These are phyloP conservation scores for Cryomyces minteri DNA, from an alignment of 495 filamentous ascomycete species.

Conservation along the genomic window DNA sequence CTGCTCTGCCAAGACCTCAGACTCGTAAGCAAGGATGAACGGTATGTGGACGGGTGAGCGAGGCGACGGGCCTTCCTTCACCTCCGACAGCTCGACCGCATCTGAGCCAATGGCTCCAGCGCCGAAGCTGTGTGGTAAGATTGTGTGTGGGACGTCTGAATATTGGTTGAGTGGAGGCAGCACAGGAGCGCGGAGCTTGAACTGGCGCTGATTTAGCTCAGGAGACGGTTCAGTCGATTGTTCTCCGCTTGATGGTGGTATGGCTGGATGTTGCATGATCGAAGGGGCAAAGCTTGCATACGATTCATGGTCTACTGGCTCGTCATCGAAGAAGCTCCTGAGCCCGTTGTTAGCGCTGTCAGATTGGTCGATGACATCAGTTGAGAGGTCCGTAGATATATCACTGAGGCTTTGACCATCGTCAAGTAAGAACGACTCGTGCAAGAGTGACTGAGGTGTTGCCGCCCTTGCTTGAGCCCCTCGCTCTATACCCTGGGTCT, in stretches of 20 bases:
- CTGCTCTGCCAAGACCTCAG: conserved; percentile 77
- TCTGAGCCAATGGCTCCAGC: neutral
- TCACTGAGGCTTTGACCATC: conserved; percentile 55
- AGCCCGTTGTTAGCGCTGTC: conserved; percentile 15
- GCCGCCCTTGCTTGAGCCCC: conserved; percentile 29
- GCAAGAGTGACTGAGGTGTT: conserved; percentile 21
- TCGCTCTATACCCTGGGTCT: conserved; percentile 36
- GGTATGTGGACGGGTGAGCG: conserved; percentile 46
- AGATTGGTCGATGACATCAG: conserved; percentile 40
- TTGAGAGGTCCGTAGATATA: conserved; percentile 63
- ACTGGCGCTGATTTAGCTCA: too few relatives aligned
- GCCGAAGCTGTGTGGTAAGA: neutral
- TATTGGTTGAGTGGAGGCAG: too few relatives aligned
- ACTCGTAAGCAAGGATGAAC: conserved; percentile 83
- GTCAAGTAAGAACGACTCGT: conserved; percentile 43
- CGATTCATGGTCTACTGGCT: conserved; percentile 14
- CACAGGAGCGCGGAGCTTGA: too few relatives aligned
- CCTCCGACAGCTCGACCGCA: conserved; percentile 10
- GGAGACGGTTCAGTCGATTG: neutral
- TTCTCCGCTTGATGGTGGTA: conserved; percentile 48
- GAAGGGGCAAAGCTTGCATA: conserved; percentile 37
- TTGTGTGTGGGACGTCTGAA: neutral
- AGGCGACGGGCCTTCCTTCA: conserved; percentile 1
- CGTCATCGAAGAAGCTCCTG: conserved; percentile 24
- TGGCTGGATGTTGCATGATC: conserved; percentile 54